These are phyloP conservation scores for Carex myosuroides DNA, from an alignment of 176 grass and related monocot genomes.

Conservation along the genomic window DNA sequence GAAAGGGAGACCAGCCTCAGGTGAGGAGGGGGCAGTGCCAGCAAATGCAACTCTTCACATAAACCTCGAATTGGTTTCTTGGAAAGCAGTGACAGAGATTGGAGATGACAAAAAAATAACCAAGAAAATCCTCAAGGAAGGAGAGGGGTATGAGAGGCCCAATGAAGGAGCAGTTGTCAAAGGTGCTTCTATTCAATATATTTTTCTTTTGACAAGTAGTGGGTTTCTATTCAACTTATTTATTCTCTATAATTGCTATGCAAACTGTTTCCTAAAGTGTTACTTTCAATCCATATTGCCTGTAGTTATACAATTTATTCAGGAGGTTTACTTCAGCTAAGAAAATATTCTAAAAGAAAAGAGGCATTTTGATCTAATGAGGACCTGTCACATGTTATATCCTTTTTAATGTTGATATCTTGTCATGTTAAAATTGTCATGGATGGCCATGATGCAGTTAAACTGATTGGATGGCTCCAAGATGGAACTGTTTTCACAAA, in stretches of 20 bases:
- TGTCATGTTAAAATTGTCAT: constrained; percentile 7
- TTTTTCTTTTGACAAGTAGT: not conserved
- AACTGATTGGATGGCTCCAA: constrained; percentile 76
- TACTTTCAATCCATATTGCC: not conserved
- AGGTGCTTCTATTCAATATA: constrained; percentile 32
- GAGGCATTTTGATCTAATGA: not conserved
- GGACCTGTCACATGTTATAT: not conserved
- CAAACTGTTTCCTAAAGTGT: not conserved
- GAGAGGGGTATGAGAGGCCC: constrained; percentile 69
- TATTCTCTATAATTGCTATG: not conserved
- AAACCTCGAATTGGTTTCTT: constrained; percentile 83
- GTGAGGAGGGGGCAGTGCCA: constrained; percentile 47
- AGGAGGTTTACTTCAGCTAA: not conserved
- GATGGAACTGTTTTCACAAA: constrained; percentile 74
- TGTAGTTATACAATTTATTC: not conserved
- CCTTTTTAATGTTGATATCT: not conserved
- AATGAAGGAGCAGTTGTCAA: constrained; percentile 79
- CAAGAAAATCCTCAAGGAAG: constrained; percentile 89
- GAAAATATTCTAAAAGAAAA: not conserved
- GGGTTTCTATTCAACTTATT: not conserved
- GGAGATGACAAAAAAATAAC: constrained; percentile 96
- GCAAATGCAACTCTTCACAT: constrained; percentile 58
- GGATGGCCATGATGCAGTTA: constrained; percentile 45
- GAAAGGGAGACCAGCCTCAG: constrained; percentile 57
- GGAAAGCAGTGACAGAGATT: constrained; percentile 93